phyloP scores from a whole-genome alignment of 768 basidiomycete genomes.

The Tylopilus sp. region DNA sequence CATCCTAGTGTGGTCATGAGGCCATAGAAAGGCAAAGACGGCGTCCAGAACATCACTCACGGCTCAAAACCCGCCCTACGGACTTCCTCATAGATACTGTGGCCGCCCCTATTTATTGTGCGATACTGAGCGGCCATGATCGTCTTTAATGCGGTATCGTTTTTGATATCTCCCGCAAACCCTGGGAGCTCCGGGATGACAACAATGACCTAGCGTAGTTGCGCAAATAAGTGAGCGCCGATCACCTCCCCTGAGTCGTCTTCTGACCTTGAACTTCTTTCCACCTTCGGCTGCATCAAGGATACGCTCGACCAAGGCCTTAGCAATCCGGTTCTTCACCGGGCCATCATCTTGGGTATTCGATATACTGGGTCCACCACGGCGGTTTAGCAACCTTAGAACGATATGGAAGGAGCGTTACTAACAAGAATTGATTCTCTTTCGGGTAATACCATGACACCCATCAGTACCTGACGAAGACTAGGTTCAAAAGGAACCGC shows the following conservation, averaged over 20 bases:
- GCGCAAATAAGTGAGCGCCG: neutral
- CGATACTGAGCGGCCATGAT: constrained; percentile 90
- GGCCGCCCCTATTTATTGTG: constrained; percentile 86
- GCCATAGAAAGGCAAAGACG: neutral
- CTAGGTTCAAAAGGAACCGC: neutral
- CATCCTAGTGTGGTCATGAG: constrained; percentile 38
- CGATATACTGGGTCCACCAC: constrained; percentile 58
- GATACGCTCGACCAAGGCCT: constrained; percentile 81
- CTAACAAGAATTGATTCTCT: constrained; percentile 89
- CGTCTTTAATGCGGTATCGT: constrained; percentile 57
- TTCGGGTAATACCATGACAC: constrained; percentile 4
- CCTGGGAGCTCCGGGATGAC: constrained; percentile 90
- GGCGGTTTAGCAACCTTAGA: constrained; percentile 1
- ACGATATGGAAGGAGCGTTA: neutral
- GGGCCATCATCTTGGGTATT: constrained; percentile 58
- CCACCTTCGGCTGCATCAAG: constrained; percentile 69
- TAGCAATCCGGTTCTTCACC: constrained; percentile 80
- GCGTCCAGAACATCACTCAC: constrained; percentile 41
- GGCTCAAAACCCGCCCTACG: constrained; percentile 76
- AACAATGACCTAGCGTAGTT: constrained; percentile 62
- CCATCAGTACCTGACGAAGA: constrained; percentile 7
- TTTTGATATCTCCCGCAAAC: constrained; percentile 81
- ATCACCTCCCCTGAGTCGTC: neutral
- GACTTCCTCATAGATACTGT: constrained; percentile 81
- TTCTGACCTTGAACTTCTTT: constrained; percentile 69